Base-by-base conservation (phyloP, 2,329 filamentous ascomycete genomes). In the Plenodomus biglobosus region DNA sequence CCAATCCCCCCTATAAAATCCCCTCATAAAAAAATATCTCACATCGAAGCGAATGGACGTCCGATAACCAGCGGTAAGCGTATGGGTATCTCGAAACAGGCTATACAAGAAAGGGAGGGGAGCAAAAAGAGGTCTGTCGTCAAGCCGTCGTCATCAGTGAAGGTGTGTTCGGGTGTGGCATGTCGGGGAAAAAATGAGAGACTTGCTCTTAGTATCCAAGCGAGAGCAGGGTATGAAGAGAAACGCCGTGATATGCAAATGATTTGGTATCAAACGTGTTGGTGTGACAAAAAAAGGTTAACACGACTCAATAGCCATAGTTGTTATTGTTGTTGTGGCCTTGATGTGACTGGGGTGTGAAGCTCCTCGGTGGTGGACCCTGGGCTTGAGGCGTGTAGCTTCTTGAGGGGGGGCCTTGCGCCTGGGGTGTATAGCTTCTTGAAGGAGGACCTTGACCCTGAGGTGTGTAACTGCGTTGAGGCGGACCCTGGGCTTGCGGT, bases 261-360 rank as follows among this genome's bases (percentile, higher is more conserved):
- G 27, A 10, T 8, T 8, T 59, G 46, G 44, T 52, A 48, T 53
- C 22, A 41, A 48, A 52, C 18, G 16, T 43, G 27, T 41, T 35
- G 42, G 34, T 10, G 42, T 10, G 13, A 11, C 6, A 17, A 27
- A 24, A 22, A 8, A n/a, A 32, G 20, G 3, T 11, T 16, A n/a
- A n/a, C n/a, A n/a, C 19, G 11, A 11, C 20, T 38, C 53, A 58
- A 40, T 55, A 59, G 35, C 43, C 47, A 35, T 64, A 54, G 38
- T 52, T 50, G 39, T 55, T 50, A 34, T 50, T 46, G 19, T 61
- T 58, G 39, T 62, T 46, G 35, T 64, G 61, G 10, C 57, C 53
- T 32, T 54, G 48, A n/a, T 52, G 55, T 16, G 53, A 55, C 1
- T 60, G 52, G 8, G 55, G 42, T 11, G 59, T 53, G 20, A 55